Percentiles rank a stretch among this genome's conserved stretches.
phyloP scores from a whole-genome alignment of 148 eudicot genomes.

The Rhododendron mucronatum region DNA sequence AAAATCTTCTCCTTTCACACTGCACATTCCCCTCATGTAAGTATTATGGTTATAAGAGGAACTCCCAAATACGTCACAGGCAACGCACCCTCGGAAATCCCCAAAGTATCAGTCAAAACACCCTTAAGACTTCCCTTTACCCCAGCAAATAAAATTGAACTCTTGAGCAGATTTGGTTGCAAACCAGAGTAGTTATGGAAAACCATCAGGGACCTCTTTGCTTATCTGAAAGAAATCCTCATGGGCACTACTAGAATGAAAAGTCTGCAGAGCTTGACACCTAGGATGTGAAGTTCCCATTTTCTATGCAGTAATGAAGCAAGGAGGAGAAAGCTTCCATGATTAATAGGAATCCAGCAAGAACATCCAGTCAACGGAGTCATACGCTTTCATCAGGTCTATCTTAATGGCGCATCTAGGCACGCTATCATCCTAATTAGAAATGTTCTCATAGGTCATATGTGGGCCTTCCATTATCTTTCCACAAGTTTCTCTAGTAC shows the following conservation, averaged over 20 bases:
- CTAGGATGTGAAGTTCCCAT: neutral
- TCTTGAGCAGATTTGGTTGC: neutral
- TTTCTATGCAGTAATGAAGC: neutral
- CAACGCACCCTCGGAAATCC: neutral
- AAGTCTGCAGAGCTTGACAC: neutral
- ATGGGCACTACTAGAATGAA: neutral
- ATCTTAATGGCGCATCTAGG: neutral
- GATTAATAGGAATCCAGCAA: neutral
- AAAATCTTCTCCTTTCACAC: neutral
- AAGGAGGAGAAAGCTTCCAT: neutral
- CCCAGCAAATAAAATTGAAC: neutral
- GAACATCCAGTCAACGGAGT: neutral
- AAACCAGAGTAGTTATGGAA: neutral
- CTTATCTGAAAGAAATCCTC: neutral
- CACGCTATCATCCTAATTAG: neutral
- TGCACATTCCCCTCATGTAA: neutral
- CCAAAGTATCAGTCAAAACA: neutral
- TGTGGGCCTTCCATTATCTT: neutral
- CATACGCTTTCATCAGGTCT: neutral
- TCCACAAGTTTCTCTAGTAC: neutral
- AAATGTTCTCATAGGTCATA: neutral
- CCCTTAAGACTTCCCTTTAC: neutral
- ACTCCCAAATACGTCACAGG: neutral
- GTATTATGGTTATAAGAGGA: neutral
- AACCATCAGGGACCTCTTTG: neutral